Conservation (phyloP, 2,329 filamentous ascomycete species). For the Aspergillus arachidicola region DNA sequence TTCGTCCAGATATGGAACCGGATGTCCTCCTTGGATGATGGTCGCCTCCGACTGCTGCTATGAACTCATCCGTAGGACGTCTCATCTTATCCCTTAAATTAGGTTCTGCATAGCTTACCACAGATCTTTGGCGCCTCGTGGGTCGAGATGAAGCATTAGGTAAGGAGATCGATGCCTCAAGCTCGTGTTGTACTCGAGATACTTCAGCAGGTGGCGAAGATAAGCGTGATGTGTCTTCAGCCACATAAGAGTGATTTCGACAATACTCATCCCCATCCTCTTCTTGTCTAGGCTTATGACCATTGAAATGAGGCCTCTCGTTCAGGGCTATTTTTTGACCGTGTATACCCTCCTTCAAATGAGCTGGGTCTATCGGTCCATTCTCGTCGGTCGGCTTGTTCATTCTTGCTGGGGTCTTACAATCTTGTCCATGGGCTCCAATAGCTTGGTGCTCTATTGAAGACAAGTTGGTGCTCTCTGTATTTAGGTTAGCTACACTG, state of each 20-base stretch:
- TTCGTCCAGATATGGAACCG: slow-evolving; percentile 49
- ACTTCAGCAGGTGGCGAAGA: background rate
- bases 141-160: slow-evolving; percentile 60
- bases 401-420: background rate
- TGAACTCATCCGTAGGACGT: slow-evolving; percentile 73
- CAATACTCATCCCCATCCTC: background rate
- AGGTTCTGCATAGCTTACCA: slow-evolving; percentile 80
- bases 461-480: slow-evolving; percentile 53
- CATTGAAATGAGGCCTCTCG: background rate
- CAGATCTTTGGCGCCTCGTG: slow-evolving; percentile 66
- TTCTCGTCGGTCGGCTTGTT: background rate
- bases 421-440: background rate
- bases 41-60: slow-evolving; percentile 70
- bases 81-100: slow-evolving; percentile 83
- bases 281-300: background rate
- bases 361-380: background rate
- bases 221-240: background rate
- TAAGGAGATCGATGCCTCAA: slow-evolving; percentile 29
- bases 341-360: background rate
- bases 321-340: background rate
- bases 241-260: background rate
- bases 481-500: slow-evolving; percentile 17
- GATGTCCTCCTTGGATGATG: slow-evolving; percentile 45
- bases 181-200: background rate
- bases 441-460: slow-evolving; percentile 30